These are phyloP conservation scores for Penicillium nordicum DNA, from an alignment of 2,329 filamentous ascomycete genomes.

Conservation along the genomic window DNA sequence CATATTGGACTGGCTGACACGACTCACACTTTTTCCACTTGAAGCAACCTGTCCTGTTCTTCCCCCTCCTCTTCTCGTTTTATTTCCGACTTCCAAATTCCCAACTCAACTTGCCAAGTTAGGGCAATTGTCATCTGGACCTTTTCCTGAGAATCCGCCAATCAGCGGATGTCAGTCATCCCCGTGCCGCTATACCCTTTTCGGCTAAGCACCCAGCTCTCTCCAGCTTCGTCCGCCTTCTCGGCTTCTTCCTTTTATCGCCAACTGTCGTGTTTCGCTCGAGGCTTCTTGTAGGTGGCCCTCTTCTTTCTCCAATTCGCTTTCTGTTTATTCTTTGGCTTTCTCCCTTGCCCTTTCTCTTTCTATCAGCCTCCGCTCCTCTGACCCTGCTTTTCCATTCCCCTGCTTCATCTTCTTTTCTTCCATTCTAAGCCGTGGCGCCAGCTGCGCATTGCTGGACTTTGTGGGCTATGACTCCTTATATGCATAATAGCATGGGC, in stretches of 20 bases:
- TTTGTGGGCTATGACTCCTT: constrained; percentile 20
- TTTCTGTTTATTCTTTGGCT: constrained; percentile 21
- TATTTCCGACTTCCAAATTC: background rate
- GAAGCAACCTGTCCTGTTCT: too few relatives aligned
- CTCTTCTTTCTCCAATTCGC: constrained; percentile 27
- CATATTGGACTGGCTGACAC: background rate
- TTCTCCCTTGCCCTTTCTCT: constrained; percentile 18
- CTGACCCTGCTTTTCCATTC: constrained; percentile 15
- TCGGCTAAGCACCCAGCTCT: constrained; percentile 5
- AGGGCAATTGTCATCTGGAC: background rate
- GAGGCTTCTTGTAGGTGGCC: constrained; percentile 46
- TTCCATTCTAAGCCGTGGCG: background rate
- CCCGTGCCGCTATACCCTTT: constrained; percentile 1
- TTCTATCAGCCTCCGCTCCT: constrained; percentile 15
- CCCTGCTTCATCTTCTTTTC: constrained; percentile 17
- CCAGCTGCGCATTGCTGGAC: constrained; percentile 12
- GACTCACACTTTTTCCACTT: background rate
- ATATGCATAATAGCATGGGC: constrained; percentile 11
- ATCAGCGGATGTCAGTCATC: background rate
- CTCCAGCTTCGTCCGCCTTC: constrained; percentile 10
- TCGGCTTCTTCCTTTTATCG: constrained; percentile 7
- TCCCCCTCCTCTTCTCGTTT: background rate
- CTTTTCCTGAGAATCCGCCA: background rate
- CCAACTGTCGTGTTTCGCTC: constrained; percentile 18
- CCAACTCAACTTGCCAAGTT: background rate